Percentiles rank a stretch among this genome's conserved stretches.
These are phyloP conservation scores for Paecilomyces variotii DNA, from an alignment of 2,329 filamentous ascomycete species.

Conservation along the genomic window DNA sequence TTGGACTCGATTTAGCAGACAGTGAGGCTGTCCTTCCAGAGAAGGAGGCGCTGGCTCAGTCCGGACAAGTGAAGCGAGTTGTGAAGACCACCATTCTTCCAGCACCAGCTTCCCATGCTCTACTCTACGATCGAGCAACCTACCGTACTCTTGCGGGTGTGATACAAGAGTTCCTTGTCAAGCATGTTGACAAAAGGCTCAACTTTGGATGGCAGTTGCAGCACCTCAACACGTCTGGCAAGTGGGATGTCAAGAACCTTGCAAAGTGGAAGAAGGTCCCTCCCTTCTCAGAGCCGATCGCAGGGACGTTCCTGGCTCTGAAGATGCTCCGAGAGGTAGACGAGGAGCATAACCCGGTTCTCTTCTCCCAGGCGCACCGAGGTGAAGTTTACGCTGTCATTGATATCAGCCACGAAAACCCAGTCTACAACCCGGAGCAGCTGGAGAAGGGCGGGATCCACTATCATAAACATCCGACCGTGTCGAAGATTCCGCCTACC, in stretches of 20 bases:
- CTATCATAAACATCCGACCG: slow-evolving; percentile 83
- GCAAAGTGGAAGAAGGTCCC: slow-evolving; percentile 78
- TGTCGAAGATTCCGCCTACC: slow-evolving; percentile 79
- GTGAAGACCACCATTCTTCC: slow-evolving; percentile 66
- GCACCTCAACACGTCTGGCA: slow-evolving; percentile 78
- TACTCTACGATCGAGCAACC: slow-evolving; percentile 71
- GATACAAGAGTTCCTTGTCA: slow-evolving; percentile 71
- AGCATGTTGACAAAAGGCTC: slow-evolving; percentile 67
- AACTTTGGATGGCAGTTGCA: slow-evolving; percentile 86
- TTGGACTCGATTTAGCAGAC: slow-evolving; percentile 12
- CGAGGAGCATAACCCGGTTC: slow-evolving; percentile 65
- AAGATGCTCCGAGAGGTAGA: slow-evolving; percentile 91
- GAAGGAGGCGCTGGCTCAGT: slow-evolving; percentile 30
- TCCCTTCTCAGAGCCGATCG: slow-evolving; percentile 72
- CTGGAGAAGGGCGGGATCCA: slow-evolving; percentile 59
- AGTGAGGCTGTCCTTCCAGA: not conserved
- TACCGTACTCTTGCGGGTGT: slow-evolving; percentile 71
- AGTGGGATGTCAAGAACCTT: slow-evolving; percentile 97
- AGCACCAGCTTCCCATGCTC: slow-evolving; percentile 69
- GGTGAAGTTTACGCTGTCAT: slow-evolving; percentile 65
- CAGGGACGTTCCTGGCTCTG: slow-evolving; percentile 73
- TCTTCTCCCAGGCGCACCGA: slow-evolving; percentile 63
- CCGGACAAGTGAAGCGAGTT: slow-evolving; percentile 38
- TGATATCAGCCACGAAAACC: slow-evolving; percentile 84
- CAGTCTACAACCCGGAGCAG: slow-evolving; percentile 74